These are phyloP conservation scores for Bipolaris victoriae DNA, from an alignment of 2,329 filamentous ascomycete species.

Conservation along the genomic window DNA sequence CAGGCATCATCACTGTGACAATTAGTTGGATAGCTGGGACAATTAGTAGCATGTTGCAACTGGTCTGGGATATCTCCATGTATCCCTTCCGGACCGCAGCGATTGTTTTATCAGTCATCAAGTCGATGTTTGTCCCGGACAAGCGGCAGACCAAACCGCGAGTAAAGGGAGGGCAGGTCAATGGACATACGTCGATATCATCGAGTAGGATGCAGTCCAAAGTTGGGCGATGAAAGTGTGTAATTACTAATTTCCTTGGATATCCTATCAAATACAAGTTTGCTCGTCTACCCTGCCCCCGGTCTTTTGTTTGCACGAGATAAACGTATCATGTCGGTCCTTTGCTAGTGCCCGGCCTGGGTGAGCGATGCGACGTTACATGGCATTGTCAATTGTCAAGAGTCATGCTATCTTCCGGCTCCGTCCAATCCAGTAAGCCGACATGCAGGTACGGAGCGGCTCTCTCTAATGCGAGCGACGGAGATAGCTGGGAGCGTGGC, in stretches of 20 bases:
- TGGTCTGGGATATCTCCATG: conserved; percentile 34
- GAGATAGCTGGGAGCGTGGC: not conserved
- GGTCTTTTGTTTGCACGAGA: not conserved
- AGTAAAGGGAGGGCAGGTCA: conserved; percentile 28
- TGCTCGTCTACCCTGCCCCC: not conserved
- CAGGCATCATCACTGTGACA: conserved; percentile 38
- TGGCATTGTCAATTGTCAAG: not conserved
- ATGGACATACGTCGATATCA: conserved; percentile 31
- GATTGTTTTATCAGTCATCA: conserved; percentile 20
- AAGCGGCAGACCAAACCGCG: conserved; percentile 33
- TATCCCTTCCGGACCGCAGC: conserved; percentile 39
- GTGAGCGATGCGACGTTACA: not conserved
- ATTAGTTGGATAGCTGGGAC: conserved; percentile 38
- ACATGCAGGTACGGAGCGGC: conserved; percentile 3
- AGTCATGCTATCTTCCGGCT: conserved; percentile 12
- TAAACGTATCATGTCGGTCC: not conserved
- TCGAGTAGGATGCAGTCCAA: conserved; percentile 41
- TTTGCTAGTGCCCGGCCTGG: not conserved
- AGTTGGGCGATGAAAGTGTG: conserved; percentile 23
- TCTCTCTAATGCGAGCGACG: not conserved
- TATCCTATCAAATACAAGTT: not conserved
- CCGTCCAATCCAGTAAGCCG: conserved; percentile 26
- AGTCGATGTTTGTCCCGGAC: conserved; percentile 31
- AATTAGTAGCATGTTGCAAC: conserved; percentile 31
- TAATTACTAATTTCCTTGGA: not conserved